These are phyloP conservation scores for Suhomyces maxii DNA, from an alignment of 1,139 yeast genomes.

Conservation along the genomic window DNA sequence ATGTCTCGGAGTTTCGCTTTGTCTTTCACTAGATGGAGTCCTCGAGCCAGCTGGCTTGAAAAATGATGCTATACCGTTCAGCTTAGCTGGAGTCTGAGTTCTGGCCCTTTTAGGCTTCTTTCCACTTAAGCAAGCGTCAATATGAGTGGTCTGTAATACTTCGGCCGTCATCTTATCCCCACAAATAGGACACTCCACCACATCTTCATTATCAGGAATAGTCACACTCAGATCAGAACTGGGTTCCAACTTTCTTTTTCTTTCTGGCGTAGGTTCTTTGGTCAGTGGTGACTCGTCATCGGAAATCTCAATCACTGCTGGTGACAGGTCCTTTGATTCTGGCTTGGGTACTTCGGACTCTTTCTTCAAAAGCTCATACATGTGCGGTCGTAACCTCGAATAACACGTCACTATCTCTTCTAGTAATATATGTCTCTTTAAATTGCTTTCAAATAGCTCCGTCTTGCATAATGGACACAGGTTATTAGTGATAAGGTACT, in stretches of 20 bases:
- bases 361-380: slow-evolving; percentile 26
- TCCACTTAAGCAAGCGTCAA: slow-evolving; percentile 64
- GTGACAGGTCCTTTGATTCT: neutral
- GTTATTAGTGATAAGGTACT: slow-evolving; percentile 57
- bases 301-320: slow-evolving; percentile 20
- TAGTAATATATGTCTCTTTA: slow-evolving; percentile 66
- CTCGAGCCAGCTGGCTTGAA: slow-evolving; percentile 22
- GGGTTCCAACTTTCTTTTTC: slow-evolving; percentile 6
- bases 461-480: slow-evolving; percentile 81
- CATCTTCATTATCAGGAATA: slow-evolving; percentile 19
- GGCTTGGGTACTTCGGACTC: neutral
- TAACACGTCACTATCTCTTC: slow-evolving; percentile 72
- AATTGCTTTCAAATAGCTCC: slow-evolving; percentile 68
- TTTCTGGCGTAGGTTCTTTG: slow-evolving; percentile 7
- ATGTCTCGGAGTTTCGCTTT: too few relatives aligned
- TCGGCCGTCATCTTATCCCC: slow-evolving; percentile 52
- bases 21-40: neutral
- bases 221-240: slow-evolving; percentile 4
- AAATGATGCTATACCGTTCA: slow-evolving; percentile 34
- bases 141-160: slow-evolving; percentile 62
- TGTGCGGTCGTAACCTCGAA: slow-evolving; percentile 40
- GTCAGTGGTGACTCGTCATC: slow-evolving; percentile 14
- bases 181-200: slow-evolving; percentile 75
- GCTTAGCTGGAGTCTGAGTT: neutral
- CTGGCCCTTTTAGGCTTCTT: slow-evolving; percentile 13